Evolutionary conservation across 2,329 filamentous ascomycete genomes (phyloP), one percentile per base, ranked within the genome.

Genomic region (Phyllosticta capitalensis): DNA sequence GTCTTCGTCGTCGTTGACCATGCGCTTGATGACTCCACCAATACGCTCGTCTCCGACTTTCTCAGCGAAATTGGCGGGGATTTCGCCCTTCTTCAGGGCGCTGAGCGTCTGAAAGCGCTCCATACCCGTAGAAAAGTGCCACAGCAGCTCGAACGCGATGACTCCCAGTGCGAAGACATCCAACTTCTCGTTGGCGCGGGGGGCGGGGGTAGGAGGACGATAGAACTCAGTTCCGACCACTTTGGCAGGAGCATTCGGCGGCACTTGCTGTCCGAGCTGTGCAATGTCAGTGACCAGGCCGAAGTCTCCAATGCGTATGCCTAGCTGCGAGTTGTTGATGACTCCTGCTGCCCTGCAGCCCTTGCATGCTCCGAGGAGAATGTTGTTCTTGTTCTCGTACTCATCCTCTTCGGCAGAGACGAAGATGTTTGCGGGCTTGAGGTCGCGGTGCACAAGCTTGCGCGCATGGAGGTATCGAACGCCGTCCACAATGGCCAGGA

Each of bases 371-470:
- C 74, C 71, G 1, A 80, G 65, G 51, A 80, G 71, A n/a, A 79
- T 72, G 20, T 74, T 77, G 19, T 79, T 77, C 3, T 76, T 69
- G 0, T 74, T 72, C 52, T 67, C 67, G 12, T 65, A 63, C 22
- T 63, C 68, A 26, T 69, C 67, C 3, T 66, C 69, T 19, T 75
- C 70, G n/a, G 78, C 67, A 2, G 80, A 81, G 0, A 88, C 73
- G 69, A 88, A 87, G 26, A 88, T 81, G 64, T 88, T 88, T 2
- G 81, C 82, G 0, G 85, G 85, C 65, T 88, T 88, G 21, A 88
- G 74, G 65, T 88, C 85, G 9, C 85, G 81, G 65, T 88, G 85
- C 0, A 87, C 78, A 54, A 88, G 80, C 5, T 78, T 77, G 61
- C 83, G 77, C 0, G 75, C 71, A 64, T 88, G 85, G 1, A 88